Base-by-base conservation (phyloP, 345 rosid genomes). In the Luvunga scandens region DNA sequence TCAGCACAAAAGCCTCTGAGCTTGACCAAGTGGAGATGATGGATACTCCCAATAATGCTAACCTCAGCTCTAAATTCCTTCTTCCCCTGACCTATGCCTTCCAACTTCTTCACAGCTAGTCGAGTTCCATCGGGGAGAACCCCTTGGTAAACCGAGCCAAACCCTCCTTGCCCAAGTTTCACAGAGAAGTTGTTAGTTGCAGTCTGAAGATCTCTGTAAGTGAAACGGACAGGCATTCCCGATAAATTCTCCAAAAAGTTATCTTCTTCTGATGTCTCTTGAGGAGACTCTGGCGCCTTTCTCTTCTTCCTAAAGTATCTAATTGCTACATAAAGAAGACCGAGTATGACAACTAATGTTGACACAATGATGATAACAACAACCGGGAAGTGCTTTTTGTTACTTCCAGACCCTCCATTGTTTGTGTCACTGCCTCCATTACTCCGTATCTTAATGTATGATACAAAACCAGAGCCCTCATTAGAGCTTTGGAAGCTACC, bases 21-120 rank as follows among this genome's bases (percentile, higher is more conserved):
- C 87, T 84, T 87, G 9, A 94, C 99, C 87, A 96, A 79, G 79
- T 94, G 98, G 60, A 82, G 91, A 81, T 96, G 99, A 82, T 94
- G 99, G 77, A 94, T 90, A 70, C 98, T 91, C 38, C 98, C 99
- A 1, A 96, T 96, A 45, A 86, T 96, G 81, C 93, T 86, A 56
- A 96, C 99, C 77, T 96, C 99, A 5, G 98, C 97, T 85, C 97
- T 88, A 38, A 96, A 96, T 79, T 94, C 99, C 73, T 96, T 96
- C 87, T 90, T 94, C 1, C 98, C 99, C 77, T 96, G 99, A 62
- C 99, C 97, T 12, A 96, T 87, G 60, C 94, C 91, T 86, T 96
- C 99, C 81, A 96, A 79, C 84, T 96, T 91, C 94, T 96, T 96
- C 78, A 96, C 99, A 4, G 99, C 98, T 42, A 96, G 7, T 56